Conservation (phyloP, 768 basidiomycete genomes). For the Xerocomellus intermedius region DNA sequence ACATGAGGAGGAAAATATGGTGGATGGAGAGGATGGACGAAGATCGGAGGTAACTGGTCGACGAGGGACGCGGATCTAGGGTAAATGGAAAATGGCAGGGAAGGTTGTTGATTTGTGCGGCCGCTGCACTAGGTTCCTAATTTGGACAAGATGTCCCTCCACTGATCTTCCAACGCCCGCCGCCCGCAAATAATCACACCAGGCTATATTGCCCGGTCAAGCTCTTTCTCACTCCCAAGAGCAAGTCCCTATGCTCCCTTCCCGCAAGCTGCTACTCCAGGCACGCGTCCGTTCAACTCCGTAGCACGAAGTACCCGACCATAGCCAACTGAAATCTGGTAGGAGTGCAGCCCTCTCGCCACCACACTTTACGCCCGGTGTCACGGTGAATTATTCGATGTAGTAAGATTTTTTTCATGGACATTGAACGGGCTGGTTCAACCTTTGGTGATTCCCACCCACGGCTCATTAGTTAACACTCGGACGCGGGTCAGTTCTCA, state of each 20-base stretch:
- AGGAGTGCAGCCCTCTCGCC: background rate
- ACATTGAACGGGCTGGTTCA: too few species aligned
- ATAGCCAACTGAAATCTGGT: background rate
- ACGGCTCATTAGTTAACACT: too few species aligned
- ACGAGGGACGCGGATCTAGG: slow-evolving; percentile 13
- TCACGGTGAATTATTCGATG: background rate
- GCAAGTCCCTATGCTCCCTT: background rate
- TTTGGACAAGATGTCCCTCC: slow-evolving; percentile 4
- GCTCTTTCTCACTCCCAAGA: background rate
- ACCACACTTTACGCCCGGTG: background rate
- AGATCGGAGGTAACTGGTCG: slow-evolving; percentile 2
- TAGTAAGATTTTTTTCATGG: background rate
- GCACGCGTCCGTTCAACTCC: background rate
- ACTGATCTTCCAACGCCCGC: background rate
- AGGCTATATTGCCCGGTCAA: background rate
- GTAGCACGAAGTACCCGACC: background rate
- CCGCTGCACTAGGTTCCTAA: slow-evolving; percentile 8
- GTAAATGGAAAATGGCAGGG: slow-evolving; percentile 12
- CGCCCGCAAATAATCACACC: background rate
- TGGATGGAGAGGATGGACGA: background rate
- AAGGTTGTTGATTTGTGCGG: slow-evolving; percentile 7
- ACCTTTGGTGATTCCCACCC: background rate
- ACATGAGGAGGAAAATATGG: slow-evolving; percentile 17
- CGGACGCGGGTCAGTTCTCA: background rate
- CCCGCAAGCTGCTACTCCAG: background rate